Conservation (phyloP, 768 basidiomycete species). For the Termitomyces sp. region DNA sequence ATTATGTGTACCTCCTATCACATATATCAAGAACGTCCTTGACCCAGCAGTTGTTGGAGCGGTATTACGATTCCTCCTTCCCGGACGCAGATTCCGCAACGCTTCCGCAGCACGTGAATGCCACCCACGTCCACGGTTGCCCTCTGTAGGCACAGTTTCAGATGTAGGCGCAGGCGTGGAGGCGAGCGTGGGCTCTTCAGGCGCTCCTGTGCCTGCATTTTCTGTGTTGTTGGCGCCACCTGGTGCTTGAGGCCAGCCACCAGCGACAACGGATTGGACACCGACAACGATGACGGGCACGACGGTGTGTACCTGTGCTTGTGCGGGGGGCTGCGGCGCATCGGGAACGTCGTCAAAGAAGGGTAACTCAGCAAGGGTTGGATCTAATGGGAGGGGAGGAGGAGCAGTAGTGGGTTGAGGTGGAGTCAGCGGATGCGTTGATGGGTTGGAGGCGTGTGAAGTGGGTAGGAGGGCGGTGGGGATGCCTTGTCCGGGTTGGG, state of each 20-base stretch:
- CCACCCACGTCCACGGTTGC: constrained; percentile 33
- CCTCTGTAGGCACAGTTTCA: not conserved
- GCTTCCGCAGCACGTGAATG: constrained; percentile 62
- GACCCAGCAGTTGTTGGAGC: constrained; percentile 32
- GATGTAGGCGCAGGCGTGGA: too few species aligned
- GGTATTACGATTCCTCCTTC: constrained; percentile 19
- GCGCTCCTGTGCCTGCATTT: not conserved
- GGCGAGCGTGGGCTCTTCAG: not conserved
- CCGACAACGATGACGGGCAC: constrained; percentile 85
- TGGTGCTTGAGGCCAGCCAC: constrained; percentile 31
- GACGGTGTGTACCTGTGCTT: constrained; percentile 36
- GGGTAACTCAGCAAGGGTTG: constrained; percentile 16
- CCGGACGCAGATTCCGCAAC: constrained; percentile 50
- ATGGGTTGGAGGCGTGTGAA: constrained; percentile 11
- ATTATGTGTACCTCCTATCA: constrained; percentile 64
- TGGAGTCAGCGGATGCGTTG: constrained; percentile 12
- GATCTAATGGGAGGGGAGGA: constrained; percentile 6
- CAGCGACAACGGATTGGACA: constrained; percentile 69
- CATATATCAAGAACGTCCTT: constrained; percentile 86
- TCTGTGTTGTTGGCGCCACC: not conserved
- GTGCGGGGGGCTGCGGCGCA: not conserved
- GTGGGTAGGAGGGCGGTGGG: constrained; percentile 15
- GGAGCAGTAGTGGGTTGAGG: not conserved
- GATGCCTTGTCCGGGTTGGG: constrained; percentile 5
- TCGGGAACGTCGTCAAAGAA: constrained; percentile 10